Percentiles rank a stretch among this genome's conserved stretches.
Evolutionary conservation across 2,329 filamentous ascomycete genomes (phyloP).

Genomic region (Calonectria pauciramosa): DNA sequence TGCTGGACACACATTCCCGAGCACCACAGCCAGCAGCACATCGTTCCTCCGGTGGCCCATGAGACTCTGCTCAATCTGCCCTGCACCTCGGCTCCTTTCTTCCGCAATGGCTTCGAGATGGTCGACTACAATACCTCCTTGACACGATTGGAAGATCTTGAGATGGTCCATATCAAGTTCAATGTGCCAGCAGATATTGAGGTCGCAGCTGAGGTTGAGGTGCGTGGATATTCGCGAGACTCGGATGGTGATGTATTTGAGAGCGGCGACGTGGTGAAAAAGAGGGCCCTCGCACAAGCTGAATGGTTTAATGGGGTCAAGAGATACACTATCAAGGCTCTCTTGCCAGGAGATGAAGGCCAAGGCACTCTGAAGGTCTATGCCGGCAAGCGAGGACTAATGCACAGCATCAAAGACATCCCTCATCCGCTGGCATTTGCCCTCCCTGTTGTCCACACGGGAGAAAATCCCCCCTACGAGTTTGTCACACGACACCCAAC

Average conservation of each 20-base stretch:
- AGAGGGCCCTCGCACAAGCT: slow-evolving; percentile 89
- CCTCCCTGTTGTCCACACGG: slow-evolving; percentile 89
- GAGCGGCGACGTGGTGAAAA: slow-evolving; percentile 87
- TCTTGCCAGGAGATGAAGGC: slow-evolving; percentile 92
- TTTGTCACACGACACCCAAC: slow-evolving; percentile 95
- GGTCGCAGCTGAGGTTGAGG: slow-evolving; percentile 92
- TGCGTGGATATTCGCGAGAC: slow-evolving; percentile 83
- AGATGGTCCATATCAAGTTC: slow-evolving; percentile 92
- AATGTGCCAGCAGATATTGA: slow-evolving; percentile 92
- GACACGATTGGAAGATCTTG: slow-evolving; percentile 88
- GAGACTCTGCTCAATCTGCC: slow-evolving; percentile 90
- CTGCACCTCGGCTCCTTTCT: slow-evolving; percentile 88
- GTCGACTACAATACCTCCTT: slow-evolving; percentile 92
- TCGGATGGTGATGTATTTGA: slow-evolving; percentile 94
- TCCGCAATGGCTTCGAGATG: slow-evolving; percentile 84
- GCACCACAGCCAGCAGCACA: slow-evolving; percentile 89
- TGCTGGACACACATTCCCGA: slow-evolving; percentile 98
- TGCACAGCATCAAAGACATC: slow-evolving; percentile 98
- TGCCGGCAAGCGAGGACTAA: slow-evolving; percentile 92
- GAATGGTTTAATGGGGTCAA: slow-evolving; percentile 92
- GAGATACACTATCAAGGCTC: slow-evolving; percentile 91
- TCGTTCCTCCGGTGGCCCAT: slow-evolving; percentile 88
- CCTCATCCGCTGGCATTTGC: slow-evolving; percentile 92
- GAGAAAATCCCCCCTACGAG: slow-evolving; percentile 94
- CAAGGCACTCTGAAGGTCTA: slow-evolving; percentile 91